Evolutionary conservation across 805 yeast genomes (phyloP).

Genomic region (Helenozyma baotianmanensis): DNA sequence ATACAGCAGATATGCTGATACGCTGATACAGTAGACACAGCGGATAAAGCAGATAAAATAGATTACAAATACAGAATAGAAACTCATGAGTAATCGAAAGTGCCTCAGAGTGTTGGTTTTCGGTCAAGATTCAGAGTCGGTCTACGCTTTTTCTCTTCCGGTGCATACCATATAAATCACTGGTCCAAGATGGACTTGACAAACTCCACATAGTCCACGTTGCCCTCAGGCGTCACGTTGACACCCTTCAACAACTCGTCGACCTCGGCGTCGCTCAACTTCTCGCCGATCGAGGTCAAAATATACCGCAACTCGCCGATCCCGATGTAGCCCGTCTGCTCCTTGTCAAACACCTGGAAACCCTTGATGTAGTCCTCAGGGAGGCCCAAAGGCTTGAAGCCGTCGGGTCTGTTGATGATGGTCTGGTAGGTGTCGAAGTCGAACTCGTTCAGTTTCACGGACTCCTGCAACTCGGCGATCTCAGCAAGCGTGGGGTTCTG

Average conservation of each 20-base stretch:
- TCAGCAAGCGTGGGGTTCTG: constrained; percentile 96
- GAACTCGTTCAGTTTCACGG: constrained; percentile 45
- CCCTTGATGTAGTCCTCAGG: constrained; percentile 86
- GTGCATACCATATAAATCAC: constrained; percentile 33
- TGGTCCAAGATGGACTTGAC: constrained; percentile 92
- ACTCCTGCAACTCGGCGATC: constrained; percentile 47
- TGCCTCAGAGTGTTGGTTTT: too few relatives aligned
- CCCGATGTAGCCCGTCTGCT: constrained; percentile 90
- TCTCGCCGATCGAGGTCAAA: constrained; percentile 93
- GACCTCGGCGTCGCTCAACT: constrained; percentile 83
- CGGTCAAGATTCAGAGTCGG: too few relatives aligned
- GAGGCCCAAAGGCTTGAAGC: constrained; percentile 81
- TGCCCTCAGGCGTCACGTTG: constrained; percentile 87
- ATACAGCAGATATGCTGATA: too few relatives aligned
- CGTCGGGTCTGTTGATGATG: constrained; percentile 80
- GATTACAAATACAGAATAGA: too few relatives aligned
- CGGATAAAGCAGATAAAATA: too few relatives aligned
- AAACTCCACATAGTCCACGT: constrained; percentile 91
- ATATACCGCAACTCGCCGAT: constrained; percentile 96
- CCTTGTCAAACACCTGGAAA: constrained; percentile 97
- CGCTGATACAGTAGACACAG: too few relatives aligned
- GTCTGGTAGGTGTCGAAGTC: constrained; percentile 74
- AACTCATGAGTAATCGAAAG: too few relatives aligned
- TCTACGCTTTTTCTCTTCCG: too few relatives aligned
- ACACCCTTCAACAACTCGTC: constrained; percentile 96